phyloP scores from a whole-genome alignment of 1,139 yeast species.

The Candida freyschussii region DNA sequence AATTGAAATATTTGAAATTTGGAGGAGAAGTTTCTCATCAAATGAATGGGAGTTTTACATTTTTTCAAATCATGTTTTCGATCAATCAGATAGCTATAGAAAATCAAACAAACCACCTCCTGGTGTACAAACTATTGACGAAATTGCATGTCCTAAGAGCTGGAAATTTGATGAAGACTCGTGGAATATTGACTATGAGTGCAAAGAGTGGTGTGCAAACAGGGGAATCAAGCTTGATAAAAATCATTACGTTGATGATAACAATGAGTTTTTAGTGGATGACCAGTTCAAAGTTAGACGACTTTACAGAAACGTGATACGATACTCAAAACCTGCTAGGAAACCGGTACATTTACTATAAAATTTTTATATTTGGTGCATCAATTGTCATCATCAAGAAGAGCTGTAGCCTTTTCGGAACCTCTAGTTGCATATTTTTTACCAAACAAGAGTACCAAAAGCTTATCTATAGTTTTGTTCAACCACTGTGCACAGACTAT shows the following conservation, averaged over 20 bases:
- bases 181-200: slow-evolving; percentile 65
- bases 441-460: slow-evolving; percentile 43
- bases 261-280: slow-evolving; percentile 47
- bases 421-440: slow-evolving; percentile 48
- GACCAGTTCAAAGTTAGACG: slow-evolving; percentile 55
- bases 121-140: slow-evolving; percentile 53
- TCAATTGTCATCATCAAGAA: slow-evolving; percentile 22
- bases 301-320: slow-evolving; percentile 43
- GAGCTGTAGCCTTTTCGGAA: slow-evolving; percentile 39
- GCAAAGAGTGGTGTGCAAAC: slow-evolving; percentile 48
- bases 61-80: slow-evolving; percentile 48
- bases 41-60: slow-evolving; percentile 55
- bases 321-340: slow-evolving; percentile 42
- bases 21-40: slow-evolving; percentile 58
- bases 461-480: slow-evolving; percentile 43
- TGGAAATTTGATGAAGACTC: slow-evolving; percentile 69
- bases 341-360: slow-evolving; percentile 26
- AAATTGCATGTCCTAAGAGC: slow-evolving; percentile 61
- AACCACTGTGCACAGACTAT: slow-evolving; percentile 44
- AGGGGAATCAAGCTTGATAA: slow-evolving; percentile 48
- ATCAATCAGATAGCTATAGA: slow-evolving; percentile 44
- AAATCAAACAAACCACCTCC: slow-evolving; percentile 58
- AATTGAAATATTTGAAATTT: slow-evolving; percentile 76
- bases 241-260: slow-evolving; percentile 35
- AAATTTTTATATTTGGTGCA: too few relatives aligned